A percentile compares a stretch with the other conserved stretches of the same genome.
Conservation (phyloP, 2,329 filamentous ascomycete species). For the Biscogniauxia mediterranea region DNA sequence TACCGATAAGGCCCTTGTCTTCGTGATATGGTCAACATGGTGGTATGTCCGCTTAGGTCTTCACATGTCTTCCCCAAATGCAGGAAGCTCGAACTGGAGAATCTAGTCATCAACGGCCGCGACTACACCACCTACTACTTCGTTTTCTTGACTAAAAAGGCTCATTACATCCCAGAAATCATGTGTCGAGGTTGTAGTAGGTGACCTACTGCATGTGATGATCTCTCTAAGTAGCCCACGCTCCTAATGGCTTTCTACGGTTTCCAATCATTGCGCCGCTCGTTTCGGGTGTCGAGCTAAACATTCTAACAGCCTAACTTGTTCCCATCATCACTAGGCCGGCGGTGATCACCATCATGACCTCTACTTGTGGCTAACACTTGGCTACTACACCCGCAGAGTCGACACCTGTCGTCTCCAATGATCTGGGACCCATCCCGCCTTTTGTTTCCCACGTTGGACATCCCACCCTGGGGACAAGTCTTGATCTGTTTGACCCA, state of each 20-base stretch:
- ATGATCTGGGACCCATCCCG: background rate
- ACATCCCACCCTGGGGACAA: background rate
- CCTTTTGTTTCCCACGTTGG: background rate
- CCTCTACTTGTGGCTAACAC: background rate
- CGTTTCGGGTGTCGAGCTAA: background rate
- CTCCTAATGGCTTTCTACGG: background rate
- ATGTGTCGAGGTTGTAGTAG: background rate
- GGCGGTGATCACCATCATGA: background rate
- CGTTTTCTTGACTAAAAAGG: background rate
- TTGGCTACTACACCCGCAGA: background rate
- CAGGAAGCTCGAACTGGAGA: background rate
- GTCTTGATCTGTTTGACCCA: background rate
- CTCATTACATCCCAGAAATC: background rate
- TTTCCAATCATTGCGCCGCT: background rate
- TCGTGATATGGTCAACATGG: background rate
- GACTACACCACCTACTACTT: background rate
- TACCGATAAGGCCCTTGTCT: background rate
- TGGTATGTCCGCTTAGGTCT: background rate
- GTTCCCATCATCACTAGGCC: background rate
- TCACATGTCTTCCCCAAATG: background rate
- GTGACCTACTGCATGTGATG: background rate
- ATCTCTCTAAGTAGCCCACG: background rate
- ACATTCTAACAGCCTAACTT: background rate
- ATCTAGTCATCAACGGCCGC: background rate
- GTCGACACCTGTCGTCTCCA: background rate